A percentile compares a stretch with the other conserved stretches of the same genome.
phyloP scores from a whole-genome alignment of 2,329 filamentous ascomycete genomes.

The Aspergillus ochraceus region DNA sequence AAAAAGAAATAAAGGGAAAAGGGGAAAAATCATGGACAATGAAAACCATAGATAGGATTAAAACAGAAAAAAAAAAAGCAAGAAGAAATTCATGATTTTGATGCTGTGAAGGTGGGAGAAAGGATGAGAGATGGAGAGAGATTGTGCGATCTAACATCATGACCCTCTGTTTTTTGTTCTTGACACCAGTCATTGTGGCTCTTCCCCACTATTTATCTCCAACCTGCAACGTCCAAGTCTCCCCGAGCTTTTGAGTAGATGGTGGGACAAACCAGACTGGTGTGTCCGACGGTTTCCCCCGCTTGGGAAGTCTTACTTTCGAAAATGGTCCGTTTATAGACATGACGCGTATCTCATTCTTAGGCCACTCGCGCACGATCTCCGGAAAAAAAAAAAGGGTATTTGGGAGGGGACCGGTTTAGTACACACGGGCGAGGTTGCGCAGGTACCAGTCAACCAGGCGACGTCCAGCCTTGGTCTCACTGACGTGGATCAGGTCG shows the following conservation, averaged over 20 bases:
- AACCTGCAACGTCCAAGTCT: not conserved
- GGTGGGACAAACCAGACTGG: not conserved
- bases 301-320: not conserved
- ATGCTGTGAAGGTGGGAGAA: not conserved
- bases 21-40: conserved; percentile 4
- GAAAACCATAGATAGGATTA: conserved; percentile 5
- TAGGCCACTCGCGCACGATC: conserved; percentile 2
- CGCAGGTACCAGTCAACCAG: conserved; percentile 98
- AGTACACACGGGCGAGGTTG: conserved; percentile 95
- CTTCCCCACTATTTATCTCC: not conserved
- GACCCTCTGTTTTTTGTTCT: not conserved
- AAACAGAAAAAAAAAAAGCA: conserved; percentile 10
- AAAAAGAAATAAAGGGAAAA: conserved; percentile 8
- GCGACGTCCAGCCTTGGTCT: conserved; percentile 96
- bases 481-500: conserved; percentile 96
- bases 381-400: conserved; percentile 6
- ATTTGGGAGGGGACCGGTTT: conserved; percentile 31
- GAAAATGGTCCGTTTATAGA: not conserved
- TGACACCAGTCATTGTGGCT: not conserved
- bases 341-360: conserved; percentile 8
- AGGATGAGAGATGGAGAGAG: not conserved
- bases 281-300: not conserved
- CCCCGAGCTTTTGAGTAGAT: not conserved
- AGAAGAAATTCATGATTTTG: conserved; percentile 5
- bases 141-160: not conserved